These are phyloP conservation scores for Cladobotryum mycophilum DNA, from an alignment of 2,329 filamentous ascomycete genomes.

Conservation along the genomic window DNA sequence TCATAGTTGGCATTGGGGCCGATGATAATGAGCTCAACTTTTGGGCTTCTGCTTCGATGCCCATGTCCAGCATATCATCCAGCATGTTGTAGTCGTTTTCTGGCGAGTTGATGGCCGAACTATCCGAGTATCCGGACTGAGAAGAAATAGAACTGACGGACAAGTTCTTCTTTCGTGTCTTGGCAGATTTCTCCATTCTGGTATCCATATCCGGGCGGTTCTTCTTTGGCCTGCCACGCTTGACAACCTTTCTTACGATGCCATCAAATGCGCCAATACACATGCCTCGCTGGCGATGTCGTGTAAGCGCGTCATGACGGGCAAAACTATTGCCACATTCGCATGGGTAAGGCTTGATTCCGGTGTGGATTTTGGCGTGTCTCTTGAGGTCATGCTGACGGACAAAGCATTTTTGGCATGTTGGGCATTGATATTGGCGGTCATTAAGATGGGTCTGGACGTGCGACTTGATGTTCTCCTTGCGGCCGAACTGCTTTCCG, in stretches of 20 bases:
- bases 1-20: slow-evolving; percentile 34
- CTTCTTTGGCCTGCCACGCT: slow-evolving; percentile 60
- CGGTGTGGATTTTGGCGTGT: slow-evolving; percentile 95
- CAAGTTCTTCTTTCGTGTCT: slow-evolving; percentile 51
- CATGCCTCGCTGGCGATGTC: slow-evolving; percentile 92
- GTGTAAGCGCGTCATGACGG: slow-evolving; percentile 87
- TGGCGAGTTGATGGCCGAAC: slow-evolving; percentile 49
- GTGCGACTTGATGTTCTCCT: slow-evolving; percentile 98
- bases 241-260: slow-evolving; percentile 52
- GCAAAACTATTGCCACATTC: slow-evolving; percentile 93
- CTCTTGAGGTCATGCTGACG: slow-evolving; percentile 95
- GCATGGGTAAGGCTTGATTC: slow-evolving; percentile 91
- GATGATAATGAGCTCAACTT: slow-evolving; percentile 38
- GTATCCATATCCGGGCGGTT: slow-evolving; percentile 51
- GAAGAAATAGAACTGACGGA: slow-evolving; percentile 45
- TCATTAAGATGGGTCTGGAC: slow-evolving; percentile 97
- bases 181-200: slow-evolving; percentile 50
- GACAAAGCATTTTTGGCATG: slow-evolving; percentile 93
- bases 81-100: slow-evolving; percentile 40
- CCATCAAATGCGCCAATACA: slow-evolving; percentile 93
- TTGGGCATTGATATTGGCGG: slow-evolving; percentile 87
- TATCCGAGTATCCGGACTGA: slow-evolving; percentile 51
- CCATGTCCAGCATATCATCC: slow-evolving; percentile 44
- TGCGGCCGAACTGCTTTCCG: slow-evolving; percentile 86
- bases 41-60: slow-evolving; percentile 21